These are phyloP conservation scores for Amphicarpaea edgeworthii DNA, from an alignment of 306 rosid genomes.

Conservation along the genomic window DNA sequence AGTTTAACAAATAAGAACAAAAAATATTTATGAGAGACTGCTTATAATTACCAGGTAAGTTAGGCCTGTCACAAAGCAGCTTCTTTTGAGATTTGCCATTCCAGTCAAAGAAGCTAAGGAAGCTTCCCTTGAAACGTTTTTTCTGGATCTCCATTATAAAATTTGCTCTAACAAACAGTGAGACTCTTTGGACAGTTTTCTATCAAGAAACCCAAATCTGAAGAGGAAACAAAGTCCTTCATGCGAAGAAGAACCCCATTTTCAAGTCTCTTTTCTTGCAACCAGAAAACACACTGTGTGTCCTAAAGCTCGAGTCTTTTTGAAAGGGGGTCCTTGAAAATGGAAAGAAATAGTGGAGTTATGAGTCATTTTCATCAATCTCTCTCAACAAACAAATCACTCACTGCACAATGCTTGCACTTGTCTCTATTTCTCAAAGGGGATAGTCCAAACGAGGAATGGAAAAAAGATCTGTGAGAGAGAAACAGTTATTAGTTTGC, in stretches of 20 bases:
- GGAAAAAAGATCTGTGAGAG: constrained; percentile 1
- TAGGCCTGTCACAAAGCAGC: constrained; percentile 51
- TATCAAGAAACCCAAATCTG: constrained; percentile 17
- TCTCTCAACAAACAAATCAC: neutral
- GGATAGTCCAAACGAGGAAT: neutral
- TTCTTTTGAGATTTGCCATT: constrained; percentile 79
- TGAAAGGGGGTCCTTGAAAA: constrained; percentile 37
- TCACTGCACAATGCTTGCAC: constrained; percentile 7
- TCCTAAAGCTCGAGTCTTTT: constrained; percentile 5
- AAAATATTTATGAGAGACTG: neutral
- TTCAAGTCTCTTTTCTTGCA: constrained; percentile 20
- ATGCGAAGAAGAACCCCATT: constrained; percentile 49
- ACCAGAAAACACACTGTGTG: neutral
- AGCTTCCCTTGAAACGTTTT: constrained; percentile 76
- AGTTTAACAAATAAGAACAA: neutral
- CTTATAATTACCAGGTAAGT: constrained; percentile 56
- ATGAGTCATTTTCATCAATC: constrained; percentile 36
- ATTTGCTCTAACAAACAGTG: neutral
- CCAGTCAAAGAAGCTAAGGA: constrained; percentile 82
- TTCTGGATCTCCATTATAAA: constrained; percentile 72
- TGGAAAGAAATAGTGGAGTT: constrained; percentile 24
- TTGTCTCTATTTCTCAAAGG: neutral
- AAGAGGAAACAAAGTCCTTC: constrained; percentile 27
- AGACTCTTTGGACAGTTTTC: neutral
- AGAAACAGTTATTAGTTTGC: neutral